Evolutionary conservation across 2,329 filamentous ascomycete genomes (phyloP), one percentile per base, ranked within the genome.

Genomic region (Ceratocystis papillata): DNA sequence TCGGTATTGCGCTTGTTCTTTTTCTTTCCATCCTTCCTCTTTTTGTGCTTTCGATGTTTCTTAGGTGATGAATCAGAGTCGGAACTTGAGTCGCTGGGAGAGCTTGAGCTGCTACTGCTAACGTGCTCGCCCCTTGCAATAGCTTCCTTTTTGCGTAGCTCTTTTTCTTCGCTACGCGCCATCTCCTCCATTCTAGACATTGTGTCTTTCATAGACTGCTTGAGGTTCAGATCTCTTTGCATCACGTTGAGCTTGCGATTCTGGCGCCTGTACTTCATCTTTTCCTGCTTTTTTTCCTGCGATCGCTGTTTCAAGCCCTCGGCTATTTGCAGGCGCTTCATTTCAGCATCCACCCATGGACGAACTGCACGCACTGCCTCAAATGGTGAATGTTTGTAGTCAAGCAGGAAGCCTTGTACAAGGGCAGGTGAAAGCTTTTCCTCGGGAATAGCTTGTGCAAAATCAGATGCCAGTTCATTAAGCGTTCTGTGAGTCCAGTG

Each of bases 321-420:
- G 22, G 46, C 57, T 8, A 65, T 59, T 30, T 67, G 53, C 2
- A 67, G 28, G 25, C 63, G 59, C 12, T 62, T 22, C 45, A 57
- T 25, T 44, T 67, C 66, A n/a, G 50, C 22, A 4, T 62, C 62
- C 8, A 63, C 63, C 66, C 66, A 67, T 25, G 44, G 63, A 50
- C 64, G 63, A 8, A 79, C 79, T 71, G 85, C 81, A 22, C 75
- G 74, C 44, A 85, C 71, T 1, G 85, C 84, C 70, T 77, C 76
- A 59, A 63, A 65, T 3, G 84, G 84, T 45, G 79, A 77, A 75
- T 81, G 82, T 75, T 86, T 87, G 55, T 83, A 75, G 73, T 83
- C 85, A 59, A 87, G 75, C 67, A 87, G 71, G 72, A 85, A 87
- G 0, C 84, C 84, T 72, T 87, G 84, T 53, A 87, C 81, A 73